Base-by-base conservation (phyloP, 78 protist genomes). In the Speleostelium caveatum region DNA sequence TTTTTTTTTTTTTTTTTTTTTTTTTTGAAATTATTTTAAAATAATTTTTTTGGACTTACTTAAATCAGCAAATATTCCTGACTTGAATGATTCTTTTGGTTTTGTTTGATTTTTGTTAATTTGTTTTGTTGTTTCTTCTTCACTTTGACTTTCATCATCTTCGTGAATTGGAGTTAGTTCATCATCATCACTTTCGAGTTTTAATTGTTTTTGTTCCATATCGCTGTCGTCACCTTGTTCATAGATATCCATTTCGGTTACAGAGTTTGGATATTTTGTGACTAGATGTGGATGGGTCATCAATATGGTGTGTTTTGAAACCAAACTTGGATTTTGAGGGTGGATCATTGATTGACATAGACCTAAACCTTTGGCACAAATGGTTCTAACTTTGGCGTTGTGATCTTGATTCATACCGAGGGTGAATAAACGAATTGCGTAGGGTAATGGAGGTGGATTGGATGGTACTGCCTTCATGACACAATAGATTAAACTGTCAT, bases 261-360 rank as follows among this genome's bases (percentile, higher is more conserved):
- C 5, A 19, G 51, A 49, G n/a, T 51, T 45, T 53, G 19, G 17
- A 32, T 49, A 19, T 2, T 42, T 3, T 0, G 3, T 1, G 0
- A 36, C 28, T 22, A 36, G 65, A n/a, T 26, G 26, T 32, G 42
- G 6, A 39, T 45, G 39, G 45, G 3, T 28, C 19, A 35, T 19
- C 16, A 36, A 38, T 3, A 62, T 83, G 49, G 71, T 49, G 14
- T 45, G 55, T 10, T 49, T 24, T 12, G 89, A 42, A 4, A 63
- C 55, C 5, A 83, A 36, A 16, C 55, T 55, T 71, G 91, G 91
- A 19, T n/a, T 19, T 69, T 83, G 91, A 41, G 91, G 91, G 42
- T 83, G 91, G 33, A 83, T 83, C 45, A 83, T 10, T 56, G 91
- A 67, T 71, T 83, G 63, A 17, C 77, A 83, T 33, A 83, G 19